Base-by-base conservation (phyloP, 2,329 filamentous ascomycete genomes). In the Colletotrichum sublineola region DNA sequence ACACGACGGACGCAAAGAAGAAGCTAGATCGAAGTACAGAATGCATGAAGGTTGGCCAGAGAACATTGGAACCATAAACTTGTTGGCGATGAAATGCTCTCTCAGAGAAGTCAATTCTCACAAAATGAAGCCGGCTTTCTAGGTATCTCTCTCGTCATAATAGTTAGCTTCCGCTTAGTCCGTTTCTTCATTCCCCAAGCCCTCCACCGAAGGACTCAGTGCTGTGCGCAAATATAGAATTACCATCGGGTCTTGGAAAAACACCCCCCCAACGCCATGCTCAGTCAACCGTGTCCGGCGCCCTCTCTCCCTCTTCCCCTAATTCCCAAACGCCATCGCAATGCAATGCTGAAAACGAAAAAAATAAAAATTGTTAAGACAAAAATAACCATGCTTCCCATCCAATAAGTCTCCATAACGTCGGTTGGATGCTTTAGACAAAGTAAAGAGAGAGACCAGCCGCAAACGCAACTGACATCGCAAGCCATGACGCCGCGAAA, bases 311-410 rank as follows among this genome's bases (percentile, higher is more conserved):
- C 20, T 29, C 48, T 46, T 24, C 44, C 11, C 20, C 8, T 8
- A 3, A 50, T 42, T 24, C 14, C 29, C 61, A 63, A 61, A 70
- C 70, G 70, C 70, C 66, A 24, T 50, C 70, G 66, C 70, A 70
- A 73, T 73, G 70, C 70, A 57, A 44, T 67, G 62, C 44, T 57
- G 20, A 52, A 29, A 56, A 66, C 14, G 57, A 29, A 46, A 20
- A 57, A 29, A 56, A 57, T 9, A 67, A 38, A 46, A 24, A 24
- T 24, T 24, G 24, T 20, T 46, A 18, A 31, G 2, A 44, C 9
- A 29, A 11, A 53, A 58, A 31, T 53, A 18, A 9, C 36, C 36
- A 38, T 29, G 24, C 38, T n/a, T 64, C 24, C 24, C 38, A 40
- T 33, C 46, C 62, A 46, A 62, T 42, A 67, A 52, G n/a, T 3